Conservation (phyloP, 306 rosid species). For the Potentilla sterilis region DNA sequence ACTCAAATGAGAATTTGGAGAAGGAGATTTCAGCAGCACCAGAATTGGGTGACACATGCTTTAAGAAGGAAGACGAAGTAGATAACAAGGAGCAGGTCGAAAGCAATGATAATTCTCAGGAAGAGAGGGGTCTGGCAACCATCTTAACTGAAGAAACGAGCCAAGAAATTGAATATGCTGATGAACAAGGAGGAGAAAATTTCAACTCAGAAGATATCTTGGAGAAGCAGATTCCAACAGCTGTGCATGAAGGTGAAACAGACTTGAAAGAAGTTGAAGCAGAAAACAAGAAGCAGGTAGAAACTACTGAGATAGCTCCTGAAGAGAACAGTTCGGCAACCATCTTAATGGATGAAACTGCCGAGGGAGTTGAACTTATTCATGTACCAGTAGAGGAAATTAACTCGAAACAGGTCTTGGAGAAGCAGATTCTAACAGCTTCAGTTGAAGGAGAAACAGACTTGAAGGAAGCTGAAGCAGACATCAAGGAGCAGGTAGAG, state of each 20-base stretch:
- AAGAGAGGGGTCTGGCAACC: conserved; percentile 20
- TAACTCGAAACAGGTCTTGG: neutral
- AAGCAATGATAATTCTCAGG: conserved; percentile 6
- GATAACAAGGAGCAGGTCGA: conserved; percentile 13
- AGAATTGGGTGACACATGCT: conserved; percentile 12
- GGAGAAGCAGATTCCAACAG: conserved; percentile 16
- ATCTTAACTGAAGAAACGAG: neutral
- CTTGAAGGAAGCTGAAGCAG: conserved; percentile 14
- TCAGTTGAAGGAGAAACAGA: neutral
- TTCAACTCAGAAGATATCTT: conserved; percentile 6
- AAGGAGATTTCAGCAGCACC: neutral
- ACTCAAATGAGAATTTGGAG: conserved; percentile 9
- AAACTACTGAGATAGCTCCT: conserved; percentile 1
- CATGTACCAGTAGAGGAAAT: conserved; percentile 8
- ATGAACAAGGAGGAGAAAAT: conserved; percentile 1
- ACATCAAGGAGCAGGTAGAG: conserved; percentile 4
- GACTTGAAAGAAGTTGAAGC: conserved; percentile 21
- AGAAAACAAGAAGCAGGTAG: neutral
- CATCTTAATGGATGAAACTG: neutral
- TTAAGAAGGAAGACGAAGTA: conserved; percentile 30
- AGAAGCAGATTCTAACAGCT: conserved; percentile 6
- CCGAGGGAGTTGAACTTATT: conserved; percentile 10
- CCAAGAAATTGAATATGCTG: neutral
- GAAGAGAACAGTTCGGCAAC: neutral
- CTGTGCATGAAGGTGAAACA: conserved; percentile 3